These are phyloP conservation scores for Globisporangium spiculum DNA, from an alignment of 352 stramenopile species.

Conservation along the genomic window DNA sequence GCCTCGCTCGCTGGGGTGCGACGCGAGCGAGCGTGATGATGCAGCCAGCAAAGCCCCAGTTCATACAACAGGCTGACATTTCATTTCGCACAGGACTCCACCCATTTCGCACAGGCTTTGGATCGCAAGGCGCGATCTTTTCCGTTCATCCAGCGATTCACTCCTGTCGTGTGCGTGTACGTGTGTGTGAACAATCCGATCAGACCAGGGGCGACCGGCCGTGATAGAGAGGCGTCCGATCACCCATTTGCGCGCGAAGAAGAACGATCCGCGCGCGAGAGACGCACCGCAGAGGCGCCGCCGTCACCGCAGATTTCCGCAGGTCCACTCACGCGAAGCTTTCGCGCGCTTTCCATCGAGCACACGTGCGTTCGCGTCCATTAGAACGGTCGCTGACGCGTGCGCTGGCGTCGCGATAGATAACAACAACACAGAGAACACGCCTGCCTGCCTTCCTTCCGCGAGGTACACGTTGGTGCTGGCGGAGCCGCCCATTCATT, in stretches of 20 bases:
- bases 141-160: not conserved
- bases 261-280: slow-evolving; percentile 4
- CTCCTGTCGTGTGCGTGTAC: not conserved
- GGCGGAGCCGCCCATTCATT: too few species aligned
- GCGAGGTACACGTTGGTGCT: too few species aligned
- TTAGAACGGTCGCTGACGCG: not conserved
- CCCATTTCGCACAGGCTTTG: slow-evolving; percentile 7
- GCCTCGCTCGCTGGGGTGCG: too few species aligned
- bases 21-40: not conserved
- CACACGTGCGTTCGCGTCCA: not conserved
- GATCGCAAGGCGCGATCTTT: not conserved
- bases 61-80: not conserved
- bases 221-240: not conserved
- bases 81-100: slow-evolving; percentile 8
- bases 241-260: not conserved
- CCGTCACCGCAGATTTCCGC: not conserved
- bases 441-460: too few species aligned
- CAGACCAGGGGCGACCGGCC: not conserved
- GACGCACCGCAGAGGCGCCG: not conserved
- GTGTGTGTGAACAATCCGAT: not conserved
- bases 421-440: too few species aligned
- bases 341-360: not conserved
- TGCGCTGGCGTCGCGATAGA: not conserved
- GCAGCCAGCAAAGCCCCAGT: not conserved
- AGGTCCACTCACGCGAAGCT: not conserved